phyloP scores from a whole-genome alignment of 176 grass and related monocot genomes.

The Eleusine coracana region DNA sequence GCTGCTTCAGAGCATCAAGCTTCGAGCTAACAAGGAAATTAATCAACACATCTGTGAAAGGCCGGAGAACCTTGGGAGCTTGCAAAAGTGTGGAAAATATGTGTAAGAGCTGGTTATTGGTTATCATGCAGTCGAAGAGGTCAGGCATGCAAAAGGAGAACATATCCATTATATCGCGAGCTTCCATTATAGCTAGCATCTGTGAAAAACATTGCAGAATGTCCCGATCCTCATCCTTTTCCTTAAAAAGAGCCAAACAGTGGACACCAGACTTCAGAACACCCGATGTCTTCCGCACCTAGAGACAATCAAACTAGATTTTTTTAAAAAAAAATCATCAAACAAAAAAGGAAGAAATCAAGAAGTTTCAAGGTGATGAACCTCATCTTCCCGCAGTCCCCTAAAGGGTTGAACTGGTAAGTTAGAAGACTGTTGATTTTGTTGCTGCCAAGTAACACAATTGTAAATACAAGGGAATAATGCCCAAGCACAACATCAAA shows the following conservation, averaged over 20 bases:
- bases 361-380: constrained; percentile 39
- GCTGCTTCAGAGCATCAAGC: constrained; percentile 92
- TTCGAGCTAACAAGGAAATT: constrained; percentile 95
- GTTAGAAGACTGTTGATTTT: constrained; percentile 89
- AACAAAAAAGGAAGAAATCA: constrained; percentile 45
- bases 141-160: constrained; percentile 98
- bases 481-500: constrained; percentile 27
- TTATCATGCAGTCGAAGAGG: constrained; percentile 94
- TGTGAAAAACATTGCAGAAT: constrained; percentile 93
- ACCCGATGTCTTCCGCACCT: constrained; percentile 93
- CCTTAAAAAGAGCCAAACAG: constrained; percentile 94
- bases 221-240: constrained; percentile 96
- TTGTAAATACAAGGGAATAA: constrained; percentile 30
- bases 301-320: constrained; percentile 35
- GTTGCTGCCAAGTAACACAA: constrained; percentile 70
- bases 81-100: constrained; percentile 95
- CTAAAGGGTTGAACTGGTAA: constrained; percentile 73
- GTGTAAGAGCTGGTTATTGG: constrained; percentile 86
- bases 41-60: constrained; percentile 94
- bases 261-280: constrained; percentile 92
- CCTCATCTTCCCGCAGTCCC: constrained; percentile 94
- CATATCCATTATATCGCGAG: constrained; percentile 97
- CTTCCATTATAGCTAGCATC: constrained; percentile 95
- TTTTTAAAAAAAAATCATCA: constrained; percentile 9
- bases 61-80: constrained; percentile 83